phyloP scores from a whole-genome alignment of 306 rosid genomes.

The Glycyrrhiza uralensis region DNA sequence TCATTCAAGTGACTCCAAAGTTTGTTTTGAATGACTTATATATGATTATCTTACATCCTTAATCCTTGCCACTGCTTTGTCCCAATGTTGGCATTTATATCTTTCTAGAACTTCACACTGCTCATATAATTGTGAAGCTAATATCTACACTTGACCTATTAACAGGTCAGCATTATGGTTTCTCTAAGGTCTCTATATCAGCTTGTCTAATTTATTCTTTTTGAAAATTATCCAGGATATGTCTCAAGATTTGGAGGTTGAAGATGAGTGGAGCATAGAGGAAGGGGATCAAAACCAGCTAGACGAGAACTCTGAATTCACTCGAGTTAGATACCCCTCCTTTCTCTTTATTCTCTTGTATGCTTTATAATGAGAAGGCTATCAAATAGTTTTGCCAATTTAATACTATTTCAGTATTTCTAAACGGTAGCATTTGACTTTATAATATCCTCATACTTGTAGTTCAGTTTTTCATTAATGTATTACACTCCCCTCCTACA shows the following conservation, averaged over 20 bases:
- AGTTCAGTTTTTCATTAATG: slow-evolving; percentile 17
- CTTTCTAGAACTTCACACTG: neutral
- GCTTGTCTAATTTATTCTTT: slow-evolving; percentile 9
- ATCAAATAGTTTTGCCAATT: slow-evolving; percentile 8
- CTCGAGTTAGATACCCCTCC: slow-evolving; percentile 43
- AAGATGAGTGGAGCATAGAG: slow-evolving; percentile 37
- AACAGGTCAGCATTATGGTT: neutral
- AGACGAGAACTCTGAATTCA: slow-evolving; percentile 34
- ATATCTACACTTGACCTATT: neutral
- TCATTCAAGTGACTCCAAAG: neutral
- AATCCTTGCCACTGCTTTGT: neutral
- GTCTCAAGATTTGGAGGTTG: slow-evolving; percentile 48
- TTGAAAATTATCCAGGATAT: slow-evolving; percentile 48
- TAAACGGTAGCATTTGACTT: neutral
- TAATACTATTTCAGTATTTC: neutral
- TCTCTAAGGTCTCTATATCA: slow-evolving; percentile 16
- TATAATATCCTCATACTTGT: neutral
- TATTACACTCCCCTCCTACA: neutral
- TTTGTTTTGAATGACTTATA: slow-evolving; percentile 10
- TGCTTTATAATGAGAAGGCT: neutral
- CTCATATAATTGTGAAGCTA: neutral
- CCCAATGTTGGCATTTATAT: neutral
- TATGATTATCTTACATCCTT: neutral
- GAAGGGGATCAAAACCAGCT: slow-evolving; percentile 41
- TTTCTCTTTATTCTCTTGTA: slow-evolving; percentile 8